Evolutionary conservation across 495 filamentous ascomycete genomes (phyloP), one percentile per base, ranked within the genome.

Genomic region (Penicillium subrubescens): DNA sequence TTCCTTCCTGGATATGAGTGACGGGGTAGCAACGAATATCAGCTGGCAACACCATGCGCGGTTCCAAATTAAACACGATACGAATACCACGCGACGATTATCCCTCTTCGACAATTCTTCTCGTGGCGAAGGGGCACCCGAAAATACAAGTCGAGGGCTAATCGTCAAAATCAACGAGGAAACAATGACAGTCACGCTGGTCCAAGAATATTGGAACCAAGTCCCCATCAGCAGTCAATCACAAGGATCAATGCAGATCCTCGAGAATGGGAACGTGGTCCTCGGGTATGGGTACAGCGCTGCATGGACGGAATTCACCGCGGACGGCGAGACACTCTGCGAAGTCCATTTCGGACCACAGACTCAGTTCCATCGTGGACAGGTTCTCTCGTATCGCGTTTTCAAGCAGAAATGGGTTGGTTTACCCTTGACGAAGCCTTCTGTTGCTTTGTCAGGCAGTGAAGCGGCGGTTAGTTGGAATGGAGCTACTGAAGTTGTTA

Each of bases 211-310:
- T 68, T 69, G 62, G 65, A 76, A 72, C 27, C 62, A 71, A 2
- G 31, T 75, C 15, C 48, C 67, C 6, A 75, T 82, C 12, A 75
- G 65, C 48, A 73, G 72, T 21, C 73, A 73, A 14, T 83, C 77
- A 0, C 79, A 83, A 62, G 86, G 86, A 12, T 80, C 79, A 14
- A 65, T 79, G 21, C 79, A 85, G 66, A 34, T 79, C 8, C 72
- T 86, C 0, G 66, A 69, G 6, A 78, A 75, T 57, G 83, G 79
- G 0, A 82, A 83, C 64, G 75, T 79, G 27, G 61, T 88, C 11
- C 37, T 84, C 25, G 81, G 75, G 12, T 87, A 83, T 66, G 86
- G 85, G 1, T 72, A 73, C 53, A 75, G 79, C 44, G 73, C 82
- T 17, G 75, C 79, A 0, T 73, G 85, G 63, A 82, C 81, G 2